These are phyloP conservation scores for Pilobolus umbonatus DNA, from an alignment of 192 early-diverging fungal species.

Conservation along the genomic window DNA sequence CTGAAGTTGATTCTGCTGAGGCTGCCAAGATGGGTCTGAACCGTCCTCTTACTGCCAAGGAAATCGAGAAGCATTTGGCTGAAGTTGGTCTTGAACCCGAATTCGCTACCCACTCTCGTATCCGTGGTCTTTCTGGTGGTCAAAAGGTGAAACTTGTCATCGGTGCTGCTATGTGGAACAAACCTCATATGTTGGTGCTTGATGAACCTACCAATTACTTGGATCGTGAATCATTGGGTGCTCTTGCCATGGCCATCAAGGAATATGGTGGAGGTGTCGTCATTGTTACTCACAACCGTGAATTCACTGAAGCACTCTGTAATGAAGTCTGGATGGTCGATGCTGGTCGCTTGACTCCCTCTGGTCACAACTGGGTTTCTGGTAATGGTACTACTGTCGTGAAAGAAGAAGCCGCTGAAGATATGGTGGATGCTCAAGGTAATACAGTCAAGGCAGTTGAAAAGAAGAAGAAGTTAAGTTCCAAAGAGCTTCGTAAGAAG, in stretches of 20 bases:
- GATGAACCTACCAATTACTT: slow-evolving; percentile 83
- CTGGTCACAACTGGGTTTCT: slow-evolving; percentile 49
- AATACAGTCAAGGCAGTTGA: slow-evolving; percentile 70
- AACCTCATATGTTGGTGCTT: slow-evolving; percentile 87
- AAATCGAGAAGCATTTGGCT: slow-evolving; percentile 68
- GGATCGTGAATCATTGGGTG: slow-evolving; percentile 59
- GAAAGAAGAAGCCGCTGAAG: slow-evolving; percentile 45
- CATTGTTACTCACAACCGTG: slow-evolving; percentile 80
- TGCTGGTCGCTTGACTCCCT: slow-evolving; percentile 48
- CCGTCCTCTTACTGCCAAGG: slow-evolving; percentile 65
- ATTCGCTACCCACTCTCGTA: slow-evolving; percentile 66
- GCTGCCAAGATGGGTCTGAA: slow-evolving; percentile 71
- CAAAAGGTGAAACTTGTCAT: slow-evolving; percentile 87
- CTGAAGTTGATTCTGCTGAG: slow-evolving; percentile 70
- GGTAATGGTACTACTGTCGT: slow-evolving; percentile 43
- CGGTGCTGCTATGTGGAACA: slow-evolving; percentile 80
- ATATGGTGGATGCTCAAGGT: slow-evolving; percentile 64
- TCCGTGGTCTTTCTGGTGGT: slow-evolving; percentile 68
- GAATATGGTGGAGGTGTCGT: slow-evolving; percentile 77
- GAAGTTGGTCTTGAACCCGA: slow-evolving; percentile 75
- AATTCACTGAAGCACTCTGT: slow-evolving; percentile 71
- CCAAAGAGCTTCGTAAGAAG: slow-evolving; percentile 51
- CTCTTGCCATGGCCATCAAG: slow-evolving; percentile 68
- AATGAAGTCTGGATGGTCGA: slow-evolving; percentile 73
- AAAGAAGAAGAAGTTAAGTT: slow-evolving; percentile 54